phyloP scores from a whole-genome alignment of 257 asterid species.

The Solanum verrucosum region DNA sequence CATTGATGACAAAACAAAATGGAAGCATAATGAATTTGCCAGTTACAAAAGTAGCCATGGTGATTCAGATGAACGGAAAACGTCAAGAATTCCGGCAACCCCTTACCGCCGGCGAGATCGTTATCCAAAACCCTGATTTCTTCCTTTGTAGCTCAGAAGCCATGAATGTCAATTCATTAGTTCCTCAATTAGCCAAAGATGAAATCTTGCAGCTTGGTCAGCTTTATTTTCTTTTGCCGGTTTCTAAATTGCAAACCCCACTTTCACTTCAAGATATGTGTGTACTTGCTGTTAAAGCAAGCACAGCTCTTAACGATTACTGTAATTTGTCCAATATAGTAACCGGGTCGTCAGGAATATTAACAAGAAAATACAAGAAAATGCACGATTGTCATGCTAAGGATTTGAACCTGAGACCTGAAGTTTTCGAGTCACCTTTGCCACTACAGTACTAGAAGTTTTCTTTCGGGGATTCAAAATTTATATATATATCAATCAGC shows the following conservation, averaged over 20 bases:
- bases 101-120: slow-evolving; percentile 3
- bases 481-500: neutral
- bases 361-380: neutral
- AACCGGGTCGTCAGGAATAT: neutral
- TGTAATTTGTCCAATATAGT: neutral
- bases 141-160: slow-evolving; percentile 30
- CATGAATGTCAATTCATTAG: slow-evolving; percentile 16
- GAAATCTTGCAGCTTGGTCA: slow-evolving; percentile 21
- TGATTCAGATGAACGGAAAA: slow-evolving; percentile 13
- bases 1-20: slow-evolving; percentile 2
- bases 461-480: neutral
- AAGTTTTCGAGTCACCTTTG: neutral
- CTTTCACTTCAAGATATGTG: slow-evolving; percentile 28
- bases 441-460: neutral
- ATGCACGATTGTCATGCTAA: neutral
- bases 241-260: neutral
- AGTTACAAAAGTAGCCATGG: slow-evolving; percentile 3
- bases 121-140: neutral
- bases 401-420: neutral
- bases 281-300: slow-evolving; percentile 27
- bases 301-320: slow-evolving; percentile 3
- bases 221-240: slow-evolving; percentile 26
- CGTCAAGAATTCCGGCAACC: slow-evolving; percentile 13
- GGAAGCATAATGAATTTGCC: neutral
- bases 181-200: slow-evolving; percentile 2